A percentile compares a stretch with the other conserved stretches of the same genome.
Evolutionary conservation across 768 basidiomycete species (phyloP).

Genomic region (Psilocybe cubensis): DNA sequence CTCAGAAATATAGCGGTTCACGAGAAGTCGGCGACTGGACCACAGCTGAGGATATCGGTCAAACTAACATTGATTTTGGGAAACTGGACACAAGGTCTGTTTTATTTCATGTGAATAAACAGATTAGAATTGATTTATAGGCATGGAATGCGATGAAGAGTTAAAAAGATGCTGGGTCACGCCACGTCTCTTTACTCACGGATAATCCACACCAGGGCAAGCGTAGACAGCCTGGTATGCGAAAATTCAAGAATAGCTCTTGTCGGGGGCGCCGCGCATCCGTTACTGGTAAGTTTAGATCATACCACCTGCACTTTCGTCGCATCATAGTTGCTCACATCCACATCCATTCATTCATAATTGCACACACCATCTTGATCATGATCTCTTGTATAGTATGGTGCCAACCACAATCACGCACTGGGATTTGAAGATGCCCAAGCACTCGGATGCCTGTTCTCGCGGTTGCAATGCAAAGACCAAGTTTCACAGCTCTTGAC

Average conservation of each 20-base stretch:
- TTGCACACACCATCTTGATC: neutral
- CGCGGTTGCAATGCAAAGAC: constrained; percentile 45
- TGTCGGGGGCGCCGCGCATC: constrained; percentile 67
- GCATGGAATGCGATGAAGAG: constrained; percentile 18
- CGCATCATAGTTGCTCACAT: neutral
- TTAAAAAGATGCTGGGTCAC: constrained; percentile 35
- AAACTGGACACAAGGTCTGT: constrained; percentile 41
- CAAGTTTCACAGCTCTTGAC: constrained; percentile 55
- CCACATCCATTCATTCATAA: neutral
- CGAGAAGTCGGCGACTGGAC: constrained; percentile 31
- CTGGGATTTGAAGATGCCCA: constrained; percentile 67
- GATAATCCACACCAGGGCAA: constrained; percentile 29
- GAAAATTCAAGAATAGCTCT: constrained; percentile 49
- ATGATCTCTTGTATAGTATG: constrained; percentile 42
- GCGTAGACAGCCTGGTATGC: constrained; percentile 53
- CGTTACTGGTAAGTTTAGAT: constrained; percentile 43
- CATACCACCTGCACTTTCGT: neutral
- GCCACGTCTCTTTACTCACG: constrained; percentile 32
- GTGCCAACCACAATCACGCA: constrained; percentile 52
- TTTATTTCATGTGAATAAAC: neutral
- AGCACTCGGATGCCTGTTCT: constrained; percentile 61
- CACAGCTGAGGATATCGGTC: constrained; percentile 31
- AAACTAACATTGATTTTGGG: constrained; percentile 35
- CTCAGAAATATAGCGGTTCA: constrained; percentile 24
- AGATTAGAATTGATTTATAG: neutral